Conservation (phyloP, 2,329 filamentous ascomycete species). For the Cercospora brassicicola region DNA sequence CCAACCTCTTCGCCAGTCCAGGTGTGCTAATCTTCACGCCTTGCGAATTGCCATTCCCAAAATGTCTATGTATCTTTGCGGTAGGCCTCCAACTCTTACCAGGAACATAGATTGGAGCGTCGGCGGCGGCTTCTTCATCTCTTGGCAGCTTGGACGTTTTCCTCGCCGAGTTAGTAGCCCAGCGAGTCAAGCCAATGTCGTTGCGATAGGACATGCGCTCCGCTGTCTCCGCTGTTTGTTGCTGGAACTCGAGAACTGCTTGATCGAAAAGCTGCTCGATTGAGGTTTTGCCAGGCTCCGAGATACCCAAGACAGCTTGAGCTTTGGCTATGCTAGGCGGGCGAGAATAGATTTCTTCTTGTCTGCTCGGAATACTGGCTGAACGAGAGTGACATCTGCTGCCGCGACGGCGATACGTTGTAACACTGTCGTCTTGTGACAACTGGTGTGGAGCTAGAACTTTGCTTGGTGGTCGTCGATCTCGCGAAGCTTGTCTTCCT, state of each 20-base stretch:
- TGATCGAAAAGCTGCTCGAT: constrained; percentile 17
- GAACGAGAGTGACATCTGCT: background rate
- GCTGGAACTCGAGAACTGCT: constrained; percentile 1
- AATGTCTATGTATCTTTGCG: constrained; percentile 7
- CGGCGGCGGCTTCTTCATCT: background rate
- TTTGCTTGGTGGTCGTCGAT: background rate
- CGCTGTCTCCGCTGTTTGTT: constrained; percentile 1
- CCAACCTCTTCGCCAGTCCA: constrained; percentile 17
- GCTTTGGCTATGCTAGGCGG: constrained; percentile 8
- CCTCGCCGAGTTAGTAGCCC: background rate
- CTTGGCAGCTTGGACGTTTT: background rate
- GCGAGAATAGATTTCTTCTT: background rate
- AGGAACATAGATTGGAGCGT: background rate
- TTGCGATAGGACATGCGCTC: constrained; percentile 7
- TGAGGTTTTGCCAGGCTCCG: constrained; percentile 9
- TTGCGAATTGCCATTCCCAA: background rate
- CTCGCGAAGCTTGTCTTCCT: background rate
- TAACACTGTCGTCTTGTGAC: background rate
- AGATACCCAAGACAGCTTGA: background rate
- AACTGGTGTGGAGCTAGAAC: background rate
- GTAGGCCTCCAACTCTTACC: constrained; percentile 10
- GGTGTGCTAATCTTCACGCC: constrained; percentile 9
- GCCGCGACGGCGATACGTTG: background rate
- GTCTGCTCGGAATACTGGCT: background rate
- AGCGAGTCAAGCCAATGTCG: background rate